phyloP scores from a whole-genome alignment of 352 stramenopile genomes.

The Pythium phragmitis region DNA sequence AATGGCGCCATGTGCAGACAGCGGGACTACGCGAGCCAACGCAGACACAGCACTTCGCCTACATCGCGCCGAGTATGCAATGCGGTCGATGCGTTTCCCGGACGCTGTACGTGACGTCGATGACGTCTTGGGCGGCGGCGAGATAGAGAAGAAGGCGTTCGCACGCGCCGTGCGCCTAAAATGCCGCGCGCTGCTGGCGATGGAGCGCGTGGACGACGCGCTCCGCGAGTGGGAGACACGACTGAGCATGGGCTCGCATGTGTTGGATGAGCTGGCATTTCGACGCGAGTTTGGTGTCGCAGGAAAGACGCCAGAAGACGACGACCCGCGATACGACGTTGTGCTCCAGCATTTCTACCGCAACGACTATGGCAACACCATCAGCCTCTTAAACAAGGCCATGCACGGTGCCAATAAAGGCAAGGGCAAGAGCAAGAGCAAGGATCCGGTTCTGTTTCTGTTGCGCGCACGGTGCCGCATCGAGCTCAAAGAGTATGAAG shows the following conservation, averaged over 20 bases:
- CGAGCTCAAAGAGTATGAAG: slow-evolving; percentile 20
- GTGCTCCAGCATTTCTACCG: slow-evolving; percentile 20
- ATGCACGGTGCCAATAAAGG: slow-evolving; percentile 13
- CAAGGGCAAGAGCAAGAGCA: slow-evolving; percentile 21
- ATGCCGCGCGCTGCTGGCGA: slow-evolving; percentile 18
- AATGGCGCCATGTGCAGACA: background rate
- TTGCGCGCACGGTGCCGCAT: slow-evolving; percentile 20
- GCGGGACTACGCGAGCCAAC: background rate
- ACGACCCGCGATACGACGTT: slow-evolving; percentile 10
- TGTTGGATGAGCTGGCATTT: slow-evolving; percentile 26
- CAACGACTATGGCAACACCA: slow-evolving; percentile 25
- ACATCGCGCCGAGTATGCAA: slow-evolving; percentile 15
- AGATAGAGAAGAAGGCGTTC: background rate
- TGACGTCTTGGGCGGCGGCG: background rate
- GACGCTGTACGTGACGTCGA: slow-evolving; percentile 3
- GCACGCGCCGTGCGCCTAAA: slow-evolving; percentile 4
- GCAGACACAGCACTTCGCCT: slow-evolving; percentile 10
- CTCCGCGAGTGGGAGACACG: slow-evolving; percentile 1
- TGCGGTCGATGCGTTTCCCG: background rate
- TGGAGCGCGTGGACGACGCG: slow-evolving; percentile 3
- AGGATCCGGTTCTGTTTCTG: slow-evolving; percentile 23
- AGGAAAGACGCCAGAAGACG: background rate
- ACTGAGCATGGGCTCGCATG: slow-evolving; percentile 3
- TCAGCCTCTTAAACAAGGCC: slow-evolving; percentile 11
- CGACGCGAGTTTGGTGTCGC: slow-evolving; percentile 14